Evolutionary conservation across 345 rosid species (phyloP).

Genomic region (Sonneratia alba): DNA sequence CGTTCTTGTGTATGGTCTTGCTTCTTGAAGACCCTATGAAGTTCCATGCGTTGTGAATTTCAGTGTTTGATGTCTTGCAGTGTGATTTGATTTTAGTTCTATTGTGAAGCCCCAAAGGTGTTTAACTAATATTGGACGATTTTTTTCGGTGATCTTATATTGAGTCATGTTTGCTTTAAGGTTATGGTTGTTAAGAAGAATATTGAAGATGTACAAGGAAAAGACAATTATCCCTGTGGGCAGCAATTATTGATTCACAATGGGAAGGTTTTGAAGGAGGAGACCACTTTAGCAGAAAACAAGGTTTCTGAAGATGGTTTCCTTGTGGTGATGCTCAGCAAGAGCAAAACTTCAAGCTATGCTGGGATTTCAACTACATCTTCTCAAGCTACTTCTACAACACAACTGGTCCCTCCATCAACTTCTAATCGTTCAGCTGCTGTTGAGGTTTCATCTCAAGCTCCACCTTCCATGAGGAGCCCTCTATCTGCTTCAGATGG

Average conservation of each 20-base stretch:
- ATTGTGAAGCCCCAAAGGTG: neutral
- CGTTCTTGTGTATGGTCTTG: neutral
- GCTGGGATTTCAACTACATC: slow-evolving; percentile 53
- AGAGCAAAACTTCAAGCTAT: slow-evolving; percentile 35
- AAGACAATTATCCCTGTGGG: no score
- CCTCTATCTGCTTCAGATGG: slow-evolving; percentile 25
- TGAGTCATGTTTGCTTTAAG: slow-evolving; percentile 18
- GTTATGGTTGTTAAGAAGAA: slow-evolving; percentile 95
- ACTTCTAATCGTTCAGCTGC: slow-evolving; percentile 29
- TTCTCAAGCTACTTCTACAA: slow-evolving; percentile 46
- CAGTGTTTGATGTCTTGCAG: neutral
- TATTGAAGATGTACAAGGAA: slow-evolving; percentile 91
- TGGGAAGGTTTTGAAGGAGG: slow-evolving; percentile 88
- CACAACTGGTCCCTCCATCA: slow-evolving; percentile 32
- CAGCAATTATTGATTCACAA: no score
- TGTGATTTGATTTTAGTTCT: neutral
- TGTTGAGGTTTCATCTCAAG: slow-evolving; percentile 42
- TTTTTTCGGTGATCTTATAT: neutral
- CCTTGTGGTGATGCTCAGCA: slow-evolving; percentile 99
- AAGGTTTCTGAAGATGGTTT: slow-evolving; percentile 92
- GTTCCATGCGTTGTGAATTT: neutral
- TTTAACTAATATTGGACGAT: neutral
- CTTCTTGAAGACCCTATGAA: neutral
- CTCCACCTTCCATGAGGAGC: slow-evolving; percentile 31
- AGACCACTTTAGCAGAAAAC: slow-evolving; percentile 8